Evolutionary conservation across 1,139 yeast species (phyloP), one percentile per base, ranked within the genome.

Genomic region (Trichomonascaceae sp.): DNA sequence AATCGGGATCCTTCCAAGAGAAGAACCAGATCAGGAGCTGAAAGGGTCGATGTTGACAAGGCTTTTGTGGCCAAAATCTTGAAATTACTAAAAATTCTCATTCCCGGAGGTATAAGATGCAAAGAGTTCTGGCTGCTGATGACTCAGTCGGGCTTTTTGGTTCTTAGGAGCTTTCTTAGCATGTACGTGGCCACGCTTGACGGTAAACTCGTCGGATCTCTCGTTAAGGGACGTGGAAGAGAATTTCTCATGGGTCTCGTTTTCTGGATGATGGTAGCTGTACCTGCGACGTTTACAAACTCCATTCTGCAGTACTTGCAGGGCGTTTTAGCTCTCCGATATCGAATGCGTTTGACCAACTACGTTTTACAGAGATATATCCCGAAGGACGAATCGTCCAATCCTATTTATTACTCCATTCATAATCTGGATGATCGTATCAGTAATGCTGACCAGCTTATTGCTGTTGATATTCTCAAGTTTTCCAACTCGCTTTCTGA

Each of bases 111-210:
- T 15, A 43, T 66, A 39, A 54, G 59, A 30, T 62, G 70, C 44
- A 64, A 64, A 47, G 75, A 72, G 58, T 67, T 72, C 43, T 63
- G 69, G 61, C 66, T 74, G 59, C 77, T 89, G 48, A 60, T 71
- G 0, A 63, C 81, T 0, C 96, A 91, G 68, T 70, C 90, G 7
- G 68, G 75, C 0, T 74, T 89, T 24, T 74, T 90, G 52, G 79
- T 87, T 2, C 63, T 79, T 4, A 78, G 96, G 60, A 95, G 96
- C 0, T 70, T 85, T 43, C 73, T 91, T 43, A 85, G 96, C 1
- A 77, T 91, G 52, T 83, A 84, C 64, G 95, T 90, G 20, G 97
- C 97, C 3, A 82, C 85, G 17, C 75, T 91, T 57, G 98, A 91
- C 69, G 97, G 98, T 62, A 76, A 78, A 64, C 74, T 91, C 53